A percentile compares a stretch with the other conserved stretches of the same genome.
Evolutionary conservation across 345 rosid species (phyloP).

Genomic region (Citrus reticulata): DNA sequence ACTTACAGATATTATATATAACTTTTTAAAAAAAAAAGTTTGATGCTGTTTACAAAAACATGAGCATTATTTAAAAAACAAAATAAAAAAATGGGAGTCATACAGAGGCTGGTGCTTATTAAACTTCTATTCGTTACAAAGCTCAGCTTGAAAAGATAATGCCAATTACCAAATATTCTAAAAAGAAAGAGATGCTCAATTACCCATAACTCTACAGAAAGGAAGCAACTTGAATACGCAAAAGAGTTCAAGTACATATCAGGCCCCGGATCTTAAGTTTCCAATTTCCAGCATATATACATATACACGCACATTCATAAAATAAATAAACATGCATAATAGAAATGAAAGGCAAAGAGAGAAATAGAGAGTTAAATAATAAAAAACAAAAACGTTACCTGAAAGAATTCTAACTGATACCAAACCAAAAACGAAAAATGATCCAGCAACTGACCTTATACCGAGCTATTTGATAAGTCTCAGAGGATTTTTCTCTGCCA

Average conservation of each 20-base stretch:
- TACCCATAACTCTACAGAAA: neutral
- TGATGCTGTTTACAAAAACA: neutral
- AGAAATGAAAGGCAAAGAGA: neutral
- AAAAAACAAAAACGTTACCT: constrained; percentile 24
- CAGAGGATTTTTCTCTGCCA: constrained; percentile 12
- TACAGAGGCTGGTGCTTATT: neutral
- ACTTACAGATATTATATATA: neutral
- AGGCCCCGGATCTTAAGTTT: constrained; percentile 20
- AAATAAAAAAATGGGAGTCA: neutral
- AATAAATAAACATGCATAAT: neutral
- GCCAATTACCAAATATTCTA: neutral
- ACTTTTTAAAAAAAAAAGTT: too few species aligned
- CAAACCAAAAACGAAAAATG: neutral
- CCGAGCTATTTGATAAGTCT: constrained; percentile 11
- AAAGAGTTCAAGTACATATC: constrained; percentile 1
- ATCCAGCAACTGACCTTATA: constrained; percentile 18
- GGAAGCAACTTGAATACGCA: neutral
- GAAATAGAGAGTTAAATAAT: neutral
- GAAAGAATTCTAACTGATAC: neutral
- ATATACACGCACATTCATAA: neutral
- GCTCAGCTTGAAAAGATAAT: neutral
- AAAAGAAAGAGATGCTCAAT: neutral
- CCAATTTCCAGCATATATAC: neutral
- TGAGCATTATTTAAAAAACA: neutral
- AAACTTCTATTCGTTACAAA: neutral